These are phyloP conservation scores for Xanthoconium separans DNA, from an alignment of 1,284 basidiomycete genomes.

Conservation along the genomic window DNA sequence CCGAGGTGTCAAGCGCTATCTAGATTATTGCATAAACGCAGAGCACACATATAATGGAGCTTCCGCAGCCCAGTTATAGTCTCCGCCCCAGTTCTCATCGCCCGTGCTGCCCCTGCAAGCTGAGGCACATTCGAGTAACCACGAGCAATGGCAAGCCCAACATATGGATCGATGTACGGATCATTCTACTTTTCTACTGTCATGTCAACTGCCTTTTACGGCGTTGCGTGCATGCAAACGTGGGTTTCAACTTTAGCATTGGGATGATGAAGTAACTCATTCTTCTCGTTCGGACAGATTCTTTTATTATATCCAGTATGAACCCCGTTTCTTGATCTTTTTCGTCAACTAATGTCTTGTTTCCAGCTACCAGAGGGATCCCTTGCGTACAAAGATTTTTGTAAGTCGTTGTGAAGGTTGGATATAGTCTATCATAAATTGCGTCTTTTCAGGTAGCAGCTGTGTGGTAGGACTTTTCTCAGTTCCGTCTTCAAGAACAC, in stretches of 20 bases:
- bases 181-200: conserved; percentile 5
- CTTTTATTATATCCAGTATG: conserved; percentile 15
- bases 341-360: background rate
- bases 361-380: conserved; percentile 12
- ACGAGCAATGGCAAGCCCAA: background rate
- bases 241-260: background rate
- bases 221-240: conserved; percentile 18
- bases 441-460: conserved; percentile 4
- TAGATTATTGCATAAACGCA: too few species aligned
- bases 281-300: conserved; percentile 9
- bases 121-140: background rate
- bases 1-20: too few species aligned
- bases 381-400: conserved; percentile 3
- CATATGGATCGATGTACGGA: background rate
- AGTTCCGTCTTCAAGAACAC: background rate
- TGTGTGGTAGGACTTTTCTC: conserved; percentile 3
- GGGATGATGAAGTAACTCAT: too few species aligned
- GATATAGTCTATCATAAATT: background rate
- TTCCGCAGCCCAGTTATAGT: background rate
- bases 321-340: background rate
- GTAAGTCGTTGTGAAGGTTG: conserved; percentile 5
- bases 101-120: background rate
- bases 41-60: background rate
- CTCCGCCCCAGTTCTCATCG: background rate
- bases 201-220: conserved; percentile 10